Percentiles rank a stretch among this genome's conserved stretches.
These are phyloP conservation scores for Thermomucor indicae-seudaticae DNA, from an alignment of 371 early-diverging fungal species.

Conservation along the genomic window DNA sequence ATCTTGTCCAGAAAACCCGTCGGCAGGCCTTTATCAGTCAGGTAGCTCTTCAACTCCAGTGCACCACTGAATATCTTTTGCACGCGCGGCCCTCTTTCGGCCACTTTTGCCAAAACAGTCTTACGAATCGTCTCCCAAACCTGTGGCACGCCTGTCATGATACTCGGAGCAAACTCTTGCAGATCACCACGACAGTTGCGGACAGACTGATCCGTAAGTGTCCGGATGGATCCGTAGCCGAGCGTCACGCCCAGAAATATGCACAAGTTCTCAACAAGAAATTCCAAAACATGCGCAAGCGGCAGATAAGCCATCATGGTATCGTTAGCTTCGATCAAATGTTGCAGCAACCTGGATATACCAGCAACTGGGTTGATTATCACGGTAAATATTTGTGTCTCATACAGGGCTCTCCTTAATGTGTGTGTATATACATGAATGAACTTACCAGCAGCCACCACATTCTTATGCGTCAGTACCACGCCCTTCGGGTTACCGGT, in stretches of 20 bases:
- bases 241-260: conserved; percentile 66
- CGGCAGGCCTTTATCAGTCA: conserved; percentile 46
- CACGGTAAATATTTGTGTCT: neutral
- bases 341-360: conserved; percentile 37
- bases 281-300: conserved; percentile 85
- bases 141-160: conserved; percentile 83
- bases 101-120: conserved; percentile 57
- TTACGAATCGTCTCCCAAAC: conserved; percentile 85
- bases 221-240: conserved; percentile 80
- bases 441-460: conserved; percentile 67
- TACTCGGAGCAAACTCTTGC: conserved; percentile 70
- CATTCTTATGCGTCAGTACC: conserved; percentile 76
- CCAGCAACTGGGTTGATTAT: conserved; percentile 42
- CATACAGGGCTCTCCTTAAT: neutral
- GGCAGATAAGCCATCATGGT: conserved; percentile 90
- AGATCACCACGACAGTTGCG: conserved; percentile 84
- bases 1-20: conserved; percentile 61
- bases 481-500: conserved; percentile 93
- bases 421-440: neutral
- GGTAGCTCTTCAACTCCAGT: conserved; percentile 49
- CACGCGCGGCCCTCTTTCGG: conserved; percentile 12
- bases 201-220: conserved; percentile 80
- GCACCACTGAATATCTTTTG: conserved; percentile 50
- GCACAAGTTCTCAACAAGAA: conserved; percentile 66
- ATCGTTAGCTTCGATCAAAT: conserved; percentile 42